Evolutionary conservation across 306 rosid species (phyloP).

Genomic region (Vigna nakashimae): DNA sequence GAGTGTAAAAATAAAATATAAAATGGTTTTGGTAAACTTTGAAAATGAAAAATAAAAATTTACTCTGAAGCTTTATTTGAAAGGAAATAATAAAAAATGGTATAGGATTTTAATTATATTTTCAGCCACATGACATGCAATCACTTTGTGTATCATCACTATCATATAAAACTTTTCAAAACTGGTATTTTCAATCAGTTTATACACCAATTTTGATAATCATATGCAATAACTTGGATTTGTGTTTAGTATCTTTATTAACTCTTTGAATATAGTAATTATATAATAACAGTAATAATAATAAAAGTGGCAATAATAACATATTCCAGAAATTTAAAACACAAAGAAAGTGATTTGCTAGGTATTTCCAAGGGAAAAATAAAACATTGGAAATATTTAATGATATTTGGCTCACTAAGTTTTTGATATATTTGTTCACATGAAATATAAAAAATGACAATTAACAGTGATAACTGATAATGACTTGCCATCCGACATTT

Average conservation of each 20-base stretch:
- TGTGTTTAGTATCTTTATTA: neutral
- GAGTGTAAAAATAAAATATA: no score
- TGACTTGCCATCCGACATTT: conserved; percentile 15
- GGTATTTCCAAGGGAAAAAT: neutral
- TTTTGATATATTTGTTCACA: neutral
- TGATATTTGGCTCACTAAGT: neutral
- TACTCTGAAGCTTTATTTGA: no score
- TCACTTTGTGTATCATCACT: no score
- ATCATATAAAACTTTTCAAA: no score
- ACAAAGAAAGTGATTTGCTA: neutral
- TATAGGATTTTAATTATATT: no score
- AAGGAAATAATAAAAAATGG: no score
- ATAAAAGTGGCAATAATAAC: neutral
- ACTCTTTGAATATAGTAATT: no score
- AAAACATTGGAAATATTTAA: neutral
- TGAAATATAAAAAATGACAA: conserved; percentile 5
- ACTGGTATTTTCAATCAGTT: no score
- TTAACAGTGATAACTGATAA: neutral
- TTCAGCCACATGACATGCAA: no score
- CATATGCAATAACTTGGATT: neutral
- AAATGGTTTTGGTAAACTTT: no score
- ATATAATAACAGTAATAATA: no score
- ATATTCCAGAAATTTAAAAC: neutral
- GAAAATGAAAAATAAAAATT: no score
- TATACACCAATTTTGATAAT: neutral